phyloP scores from a whole-genome alignment of 805 yeast species.

The Wickerhamomyces bovis region DNA sequence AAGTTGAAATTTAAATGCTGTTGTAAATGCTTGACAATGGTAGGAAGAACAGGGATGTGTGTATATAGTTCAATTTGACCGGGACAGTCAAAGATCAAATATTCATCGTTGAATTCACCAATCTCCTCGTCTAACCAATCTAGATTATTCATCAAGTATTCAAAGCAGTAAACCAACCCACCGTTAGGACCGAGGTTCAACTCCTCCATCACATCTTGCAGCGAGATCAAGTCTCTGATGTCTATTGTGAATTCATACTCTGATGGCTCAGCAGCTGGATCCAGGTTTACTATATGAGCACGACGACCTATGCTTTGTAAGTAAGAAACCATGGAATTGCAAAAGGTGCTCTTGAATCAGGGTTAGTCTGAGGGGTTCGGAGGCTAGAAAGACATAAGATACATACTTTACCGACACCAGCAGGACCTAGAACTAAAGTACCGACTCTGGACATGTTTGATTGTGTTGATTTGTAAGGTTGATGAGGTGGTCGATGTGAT shows the following conservation, averaged over 20 bases:
- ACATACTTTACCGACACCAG: conserved; percentile 84
- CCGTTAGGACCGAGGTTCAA: conserved; percentile 93
- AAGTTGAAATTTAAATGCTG: conserved; percentile 74
- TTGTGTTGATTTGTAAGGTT: background rate
- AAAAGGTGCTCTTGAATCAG: conserved; percentile 60
- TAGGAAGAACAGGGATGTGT: conserved; percentile 89
- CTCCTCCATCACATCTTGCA: conserved; percentile 95
- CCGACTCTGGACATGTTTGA: conserved; percentile 85
- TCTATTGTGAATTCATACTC: conserved; percentile 91
- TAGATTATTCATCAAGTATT: conserved; percentile 77
- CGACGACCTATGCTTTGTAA: conserved; percentile 88
- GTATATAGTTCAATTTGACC: conserved; percentile 95
- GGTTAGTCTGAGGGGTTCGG: background rate
- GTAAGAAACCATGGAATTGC: conserved; percentile 79
- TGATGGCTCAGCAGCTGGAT: conserved; percentile 94
- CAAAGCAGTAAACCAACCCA: conserved; percentile 88
- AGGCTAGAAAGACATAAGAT: background rate
- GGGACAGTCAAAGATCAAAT: conserved; percentile 91
- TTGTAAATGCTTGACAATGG: conserved; percentile 79
- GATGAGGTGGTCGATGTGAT: background rate
- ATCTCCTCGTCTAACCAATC: conserved; percentile 98
- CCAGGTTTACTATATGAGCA: conserved; percentile 91
- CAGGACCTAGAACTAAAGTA: conserved; percentile 91
- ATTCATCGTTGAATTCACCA: conserved; percentile 94
- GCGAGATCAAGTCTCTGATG: conserved; percentile 81